Base-by-base conservation (phyloP, 2,329 filamentous ascomycete species). In the Trichoderma sp. region DNA sequence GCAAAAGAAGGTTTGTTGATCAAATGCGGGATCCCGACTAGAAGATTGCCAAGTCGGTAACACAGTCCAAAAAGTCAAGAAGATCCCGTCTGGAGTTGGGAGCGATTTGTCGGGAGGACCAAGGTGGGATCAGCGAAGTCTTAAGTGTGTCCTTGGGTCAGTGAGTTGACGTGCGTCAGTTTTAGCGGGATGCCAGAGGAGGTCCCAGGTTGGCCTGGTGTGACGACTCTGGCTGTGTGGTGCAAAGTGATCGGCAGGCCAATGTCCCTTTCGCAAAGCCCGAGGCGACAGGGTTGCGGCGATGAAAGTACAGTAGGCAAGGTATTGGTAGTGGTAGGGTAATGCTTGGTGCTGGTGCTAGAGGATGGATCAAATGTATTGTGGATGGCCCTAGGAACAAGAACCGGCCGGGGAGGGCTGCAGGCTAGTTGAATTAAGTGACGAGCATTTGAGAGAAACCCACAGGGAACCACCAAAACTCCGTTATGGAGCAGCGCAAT, bases 41-140 rank as follows among this genome's bases (percentile, higher is more conserved):
- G 81, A 83, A 81, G 79, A 82, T 82, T 83, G 84, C 83, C 85
- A 86, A 87, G 86, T 86, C 82, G 84, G 84, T 84, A 81, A 81
- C 81, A 83, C 84, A 82, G 82, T 82, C 85, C 80, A 84, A 77
- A 83, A 83, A 80, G 83, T 18, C 81, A 84, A 83, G 82, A 85
- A 80, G 81, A 83, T 83, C 81, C 79, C 77, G 75, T 78, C 76
- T 82, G 75, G 80, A 83, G 81, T 80, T 83, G 78, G 71, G 81
- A 80, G 77, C 80, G 78, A 78, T 79, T 77, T 79, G 82, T 80
- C 76, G 80, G 81, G 77, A 78, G 35, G 60, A 77, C 79, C 80
- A 80, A 82, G 80, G 83, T 86, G 88, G 88, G 88, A 90, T 90
- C 88, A 89, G 88, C 88, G 86, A 87, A 86, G 86, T 89, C 84